Evolutionary conservation across 345 rosid genomes (phyloP).

Genomic region (Rubroshorea leprosula): DNA sequence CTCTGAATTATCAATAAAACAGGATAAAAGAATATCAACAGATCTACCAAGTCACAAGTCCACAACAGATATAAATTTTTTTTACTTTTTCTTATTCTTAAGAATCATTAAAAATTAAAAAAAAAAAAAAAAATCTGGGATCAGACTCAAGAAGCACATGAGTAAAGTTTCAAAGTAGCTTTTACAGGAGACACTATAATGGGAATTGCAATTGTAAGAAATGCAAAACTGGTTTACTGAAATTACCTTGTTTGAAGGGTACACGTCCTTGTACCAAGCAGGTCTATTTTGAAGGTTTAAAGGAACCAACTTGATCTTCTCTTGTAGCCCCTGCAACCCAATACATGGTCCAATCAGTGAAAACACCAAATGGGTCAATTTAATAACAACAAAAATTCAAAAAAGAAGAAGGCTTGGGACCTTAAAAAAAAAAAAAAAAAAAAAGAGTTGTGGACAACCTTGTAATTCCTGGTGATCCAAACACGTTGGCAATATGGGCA

Average conservation of each 20-base stretch:
- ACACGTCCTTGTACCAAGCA: slow-evolving; percentile 81
- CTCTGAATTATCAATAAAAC: no score
- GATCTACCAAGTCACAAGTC: no score
- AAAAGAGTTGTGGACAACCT: slow-evolving; percentile 33
- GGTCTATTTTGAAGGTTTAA: slow-evolving; percentile 72
- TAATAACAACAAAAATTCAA: background rate
- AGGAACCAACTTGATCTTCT: slow-evolving; percentile 72
- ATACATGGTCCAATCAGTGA: background rate
- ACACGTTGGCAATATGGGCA: slow-evolving; percentile 90
- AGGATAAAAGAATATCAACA: no score
- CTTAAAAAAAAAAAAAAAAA: background rate
- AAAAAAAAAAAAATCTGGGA: no score
- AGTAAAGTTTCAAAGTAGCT: no score
- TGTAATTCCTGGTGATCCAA: slow-evolving; percentile 88
- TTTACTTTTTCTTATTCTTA: no score
- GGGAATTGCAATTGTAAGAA: no score
- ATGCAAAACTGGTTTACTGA: background rate
- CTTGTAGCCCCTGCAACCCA: slow-evolving; percentile 64
- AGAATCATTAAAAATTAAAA: no score
- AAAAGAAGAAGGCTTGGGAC: background rate
- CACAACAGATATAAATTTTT: no score
- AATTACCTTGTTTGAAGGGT: slow-evolving; percentile 71
- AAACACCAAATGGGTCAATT: background rate
- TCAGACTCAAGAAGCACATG: no score
- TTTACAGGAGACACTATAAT: no score